phyloP scores from a whole-genome alignment of 208 protist species.

The Trypanosoma brucei region DNA sequence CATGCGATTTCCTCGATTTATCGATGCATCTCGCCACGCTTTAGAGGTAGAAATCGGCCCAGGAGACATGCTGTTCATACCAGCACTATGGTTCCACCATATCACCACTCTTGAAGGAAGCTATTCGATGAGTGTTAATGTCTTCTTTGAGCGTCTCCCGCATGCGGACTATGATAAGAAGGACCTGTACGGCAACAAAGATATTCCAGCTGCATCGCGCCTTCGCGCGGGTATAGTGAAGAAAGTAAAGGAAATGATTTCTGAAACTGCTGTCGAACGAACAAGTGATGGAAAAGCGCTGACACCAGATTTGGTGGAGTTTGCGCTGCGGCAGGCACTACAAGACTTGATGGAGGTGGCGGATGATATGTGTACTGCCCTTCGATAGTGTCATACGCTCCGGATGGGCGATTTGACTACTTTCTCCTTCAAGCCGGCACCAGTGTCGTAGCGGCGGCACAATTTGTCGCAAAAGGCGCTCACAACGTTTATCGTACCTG shows the following conservation, averaged over 20 bases:
- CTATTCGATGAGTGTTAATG: slow-evolving; percentile 84
- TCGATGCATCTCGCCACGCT: slow-evolving; percentile 65
- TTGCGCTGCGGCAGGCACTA: slow-evolving; percentile 76
- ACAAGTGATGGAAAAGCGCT: slow-evolving; percentile 23
- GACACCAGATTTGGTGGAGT: slow-evolving; percentile 50
- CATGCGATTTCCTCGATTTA: slow-evolving; percentile 73
- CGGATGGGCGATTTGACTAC: neutral
- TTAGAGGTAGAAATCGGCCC: slow-evolving; percentile 74
- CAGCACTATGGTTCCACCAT: slow-evolving; percentile 91
- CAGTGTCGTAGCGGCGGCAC: no score
- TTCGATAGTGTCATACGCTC: neutral
- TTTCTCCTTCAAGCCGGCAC: neutral
- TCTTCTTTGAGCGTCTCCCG: slow-evolving; percentile 81
- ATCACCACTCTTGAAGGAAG: slow-evolving; percentile 59
- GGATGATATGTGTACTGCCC: slow-evolving; percentile 29
- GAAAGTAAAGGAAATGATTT: slow-evolving; percentile 23
- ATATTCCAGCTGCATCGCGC: slow-evolving; percentile 50
- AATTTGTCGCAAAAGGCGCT: no score
- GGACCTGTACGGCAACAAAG: slow-evolving; percentile 90
- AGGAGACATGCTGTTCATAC: slow-evolving; percentile 93
- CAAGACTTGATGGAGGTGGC: slow-evolving; percentile 65
- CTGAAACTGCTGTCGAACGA: slow-evolving; percentile 4
- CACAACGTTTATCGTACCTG: no score
- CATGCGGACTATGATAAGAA: slow-evolving; percentile 68
- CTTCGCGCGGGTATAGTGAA: slow-evolving; percentile 41